Evolutionary conservation across 164 flowering plant genomes (phyloP).

Genomic region (Brasenia schreberi): DNA sequence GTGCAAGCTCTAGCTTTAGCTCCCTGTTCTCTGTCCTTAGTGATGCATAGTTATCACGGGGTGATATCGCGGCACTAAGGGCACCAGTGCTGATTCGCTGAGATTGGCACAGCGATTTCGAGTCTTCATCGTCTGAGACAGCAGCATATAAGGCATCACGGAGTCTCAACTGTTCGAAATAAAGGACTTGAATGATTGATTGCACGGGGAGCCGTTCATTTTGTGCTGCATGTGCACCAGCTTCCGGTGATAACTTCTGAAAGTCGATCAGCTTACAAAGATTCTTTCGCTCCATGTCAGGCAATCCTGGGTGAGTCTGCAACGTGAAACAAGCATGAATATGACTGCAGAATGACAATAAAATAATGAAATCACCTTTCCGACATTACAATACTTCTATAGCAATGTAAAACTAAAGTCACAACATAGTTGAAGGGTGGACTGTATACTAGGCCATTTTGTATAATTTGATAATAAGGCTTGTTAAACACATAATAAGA

Average conservation of each 20-base stretch:
- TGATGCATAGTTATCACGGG: conserved; percentile 91
- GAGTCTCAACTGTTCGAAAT: conserved; percentile 85
- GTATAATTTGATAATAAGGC: too few relatives aligned
- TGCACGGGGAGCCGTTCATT: conserved; percentile 95
- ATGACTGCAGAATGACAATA: too few relatives aligned
- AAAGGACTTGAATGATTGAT: conserved; percentile 86
- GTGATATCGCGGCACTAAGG: conserved; percentile 87
- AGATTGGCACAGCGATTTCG: conserved; percentile 54
- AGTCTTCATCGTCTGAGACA: conserved; percentile 41
- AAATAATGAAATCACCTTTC: too few relatives aligned
- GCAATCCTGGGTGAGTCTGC: conserved; percentile 79
- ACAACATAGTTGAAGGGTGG: too few relatives aligned
- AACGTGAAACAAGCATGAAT: conserved; percentile 1
- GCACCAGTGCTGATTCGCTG: conserved; percentile 91
- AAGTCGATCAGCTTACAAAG: conserved; percentile 81
- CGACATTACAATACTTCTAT: too few relatives aligned
- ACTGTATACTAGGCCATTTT: too few relatives aligned
- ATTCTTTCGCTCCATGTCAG: conserved; percentile 63
- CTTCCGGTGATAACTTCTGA: conserved; percentile 91
- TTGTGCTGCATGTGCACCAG: conserved; percentile 94
- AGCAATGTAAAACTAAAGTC: too few relatives aligned
- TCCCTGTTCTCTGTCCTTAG: conserved; percentile 85
- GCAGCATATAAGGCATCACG: conserved; percentile 56
- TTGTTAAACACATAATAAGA: too few relatives aligned
- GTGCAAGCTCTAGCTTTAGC: conserved; percentile 81